Conservation (phyloP, 805 yeast species). For the Tetrapisispora pingtungensis region DNA sequence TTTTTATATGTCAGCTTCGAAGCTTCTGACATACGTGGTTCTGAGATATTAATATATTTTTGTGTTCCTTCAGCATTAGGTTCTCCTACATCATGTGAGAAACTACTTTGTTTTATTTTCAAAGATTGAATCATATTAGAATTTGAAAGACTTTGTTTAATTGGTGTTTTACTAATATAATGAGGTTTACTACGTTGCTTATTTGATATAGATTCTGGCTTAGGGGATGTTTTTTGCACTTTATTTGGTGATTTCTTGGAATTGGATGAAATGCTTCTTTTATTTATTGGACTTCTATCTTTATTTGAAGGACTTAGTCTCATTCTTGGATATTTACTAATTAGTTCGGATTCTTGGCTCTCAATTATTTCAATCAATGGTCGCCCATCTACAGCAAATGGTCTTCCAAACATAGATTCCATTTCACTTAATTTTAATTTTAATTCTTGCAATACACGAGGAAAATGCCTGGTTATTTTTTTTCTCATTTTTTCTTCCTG, state of each 20-base stretch:
- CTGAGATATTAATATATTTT: not conserved
- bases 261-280: not conserved
- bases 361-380: conserved; percentile 22
- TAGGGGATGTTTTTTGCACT: not conserved
- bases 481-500: conserved; percentile 74
- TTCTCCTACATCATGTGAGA: not conserved
- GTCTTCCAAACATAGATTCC: conserved; percentile 34
- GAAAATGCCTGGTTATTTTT: conserved; percentile 55
- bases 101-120: not conserved
- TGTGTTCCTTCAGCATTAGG: not conserved
- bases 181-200: too few species aligned
- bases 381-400: conserved; percentile 25
- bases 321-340: conserved; percentile 26
- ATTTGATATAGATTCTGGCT: not conserved
- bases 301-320: conserved; percentile 10
- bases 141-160: not conserved
- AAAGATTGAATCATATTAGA: not conserved
- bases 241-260: not conserved
- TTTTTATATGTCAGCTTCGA: not conserved
- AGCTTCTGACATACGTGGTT: not conserved
- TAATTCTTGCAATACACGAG: conserved; percentile 47
- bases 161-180: conserved; percentile 4
- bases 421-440: conserved; percentile 38
- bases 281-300: not conserved
- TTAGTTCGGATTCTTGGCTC: conserved; percentile 26